Evolutionary conservation across 2,329 filamentous ascomycete species (phyloP).

Genomic region (Fusarium bulbicola): DNA sequence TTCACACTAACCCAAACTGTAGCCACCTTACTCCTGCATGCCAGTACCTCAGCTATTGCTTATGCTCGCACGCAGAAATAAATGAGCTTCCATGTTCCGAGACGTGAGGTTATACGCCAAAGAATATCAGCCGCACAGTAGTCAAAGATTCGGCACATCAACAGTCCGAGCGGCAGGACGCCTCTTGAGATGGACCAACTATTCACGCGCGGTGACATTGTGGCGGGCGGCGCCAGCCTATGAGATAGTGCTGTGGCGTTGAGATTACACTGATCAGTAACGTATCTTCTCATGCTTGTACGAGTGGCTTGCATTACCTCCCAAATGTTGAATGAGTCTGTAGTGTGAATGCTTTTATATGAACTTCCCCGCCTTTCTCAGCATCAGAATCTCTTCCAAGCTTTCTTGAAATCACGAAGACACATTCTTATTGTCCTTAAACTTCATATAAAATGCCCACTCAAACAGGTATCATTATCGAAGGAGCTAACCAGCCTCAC

Average conservation of each 20-base stretch:
- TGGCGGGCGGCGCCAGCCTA: not conserved
- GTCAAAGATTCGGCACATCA: not conserved
- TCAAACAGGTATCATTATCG: constrained; percentile 32
- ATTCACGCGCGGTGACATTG: not conserved
- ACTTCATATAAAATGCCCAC: constrained; percentile 10
- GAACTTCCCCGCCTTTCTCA: not conserved
- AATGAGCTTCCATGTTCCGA: not conserved
- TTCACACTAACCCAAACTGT: not conserved
- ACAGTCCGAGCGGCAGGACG: not conserved
- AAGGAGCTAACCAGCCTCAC: constrained; percentile 30
- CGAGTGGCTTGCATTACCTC: not conserved
- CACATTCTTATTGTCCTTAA: no score
- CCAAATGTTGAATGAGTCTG: no score
- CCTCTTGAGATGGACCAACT: not conserved
- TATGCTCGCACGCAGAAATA: not conserved
- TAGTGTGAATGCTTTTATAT: not conserved
- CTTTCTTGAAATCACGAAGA: not conserved
- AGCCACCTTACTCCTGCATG: not conserved
- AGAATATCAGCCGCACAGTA: not conserved
- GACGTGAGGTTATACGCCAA: not conserved
- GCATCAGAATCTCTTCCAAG: not conserved
- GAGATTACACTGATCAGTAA: not conserved
- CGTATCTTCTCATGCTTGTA: not conserved
- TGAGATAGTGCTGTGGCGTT: not conserved
- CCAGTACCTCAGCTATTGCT: not conserved